Evolutionary conservation across 495 filamentous ascomycete species (phyloP), one percentile per base, ranked within the genome.

Genomic region (Trypethelium eluteriae): DNA sequence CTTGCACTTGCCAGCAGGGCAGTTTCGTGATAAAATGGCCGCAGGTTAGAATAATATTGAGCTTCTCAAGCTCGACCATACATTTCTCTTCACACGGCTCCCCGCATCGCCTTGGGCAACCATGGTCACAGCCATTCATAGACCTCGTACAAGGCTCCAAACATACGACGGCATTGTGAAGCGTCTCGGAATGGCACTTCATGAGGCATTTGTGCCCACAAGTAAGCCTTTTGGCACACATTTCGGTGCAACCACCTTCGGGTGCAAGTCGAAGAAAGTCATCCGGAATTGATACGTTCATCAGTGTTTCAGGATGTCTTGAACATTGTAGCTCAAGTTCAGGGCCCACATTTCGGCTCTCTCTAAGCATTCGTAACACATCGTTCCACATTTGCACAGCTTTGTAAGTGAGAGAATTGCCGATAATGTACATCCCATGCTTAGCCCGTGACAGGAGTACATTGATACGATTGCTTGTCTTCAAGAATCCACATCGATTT

Each of bases 391-490:
- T 93, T 0, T 71, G 67, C 3, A 92, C 80, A 46, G 76, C 71
- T 1, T 49, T 67, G 16, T 80, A 86, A 0, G 89, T 87, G 39
- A 78, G 72, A 2, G 83, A 74, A 71, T 93, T 92, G 12, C 91
- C 90, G 59, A 94, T 86, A 62, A 96, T 84, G 73, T 91, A 96
- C 87, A 95, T 90, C 6, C 91, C 90, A 72, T 96, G 85, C 71
- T 86, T 79, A 6, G 90, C 90, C 7, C 91, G 85, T 39, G 64
- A 75, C 16, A 93, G 77, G 0, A 92, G 78, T 0, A 94, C 90
- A 69, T 96, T 96, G 74, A 94, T 91, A 2, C 91, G 82, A 68
- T 94, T 93, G 0, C 81, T 77, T 7, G 87, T 90, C 53, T 82
- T 84, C 14, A 94, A 76, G 68, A 96, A 96, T 1, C 90, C 91